Evolutionary conservation across 208 protist species (phyloP), one percentile per base, ranked within the genome.

Genomic region (Acanthamoeba lenticulata): DNA sequence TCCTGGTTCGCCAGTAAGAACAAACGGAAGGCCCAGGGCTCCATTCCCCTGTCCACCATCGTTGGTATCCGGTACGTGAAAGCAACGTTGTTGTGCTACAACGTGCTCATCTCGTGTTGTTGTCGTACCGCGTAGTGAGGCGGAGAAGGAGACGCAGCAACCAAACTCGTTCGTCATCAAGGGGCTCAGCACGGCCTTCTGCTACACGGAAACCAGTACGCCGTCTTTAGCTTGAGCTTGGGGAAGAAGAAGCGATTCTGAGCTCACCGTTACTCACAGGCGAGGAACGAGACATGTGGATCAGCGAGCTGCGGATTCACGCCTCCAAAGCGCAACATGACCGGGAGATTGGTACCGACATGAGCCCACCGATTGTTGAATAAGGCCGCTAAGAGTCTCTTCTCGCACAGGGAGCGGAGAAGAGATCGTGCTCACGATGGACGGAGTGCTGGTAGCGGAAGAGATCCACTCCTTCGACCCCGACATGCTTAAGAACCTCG

Each of bases 261-360:
- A 24, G 49, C 13, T 77, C 11, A 77, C 65, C 9, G n/a, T 38
- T 4, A 47, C 45, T 6, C 17, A 34, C 32, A 72, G 85, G 69
- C 19, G 85, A 91, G 57, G 85, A n/a, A 69, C 29, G 85, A 32
- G 85, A 91, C 38, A 91, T 38, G 55, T 91, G 85, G 85, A 45
- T 91, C 52, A 47, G 69, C 42, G 85, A 91, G 55, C 65, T 91
- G 5, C 36, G 85, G 6, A 91, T 72, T 17, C 85, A 91, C 55
- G 85, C 85, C 19, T 91, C 85, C 52, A 91, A 91, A 36, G 52
- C 45, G 36, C 85, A 91, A 34, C 40, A 38, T 0, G 85, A 91
- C 38, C 47, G 57, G 47, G 85, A 91, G 36, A 72, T 91, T 11
- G 40, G 72, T 34, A 19, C 24, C 34, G 29, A 38, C 17, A 19